A percentile compares a stretch with the other conserved stretches of the same genome.
phyloP scores from a whole-genome alignment of 345 rosid genomes.

The Arabis alpina region DNA sequence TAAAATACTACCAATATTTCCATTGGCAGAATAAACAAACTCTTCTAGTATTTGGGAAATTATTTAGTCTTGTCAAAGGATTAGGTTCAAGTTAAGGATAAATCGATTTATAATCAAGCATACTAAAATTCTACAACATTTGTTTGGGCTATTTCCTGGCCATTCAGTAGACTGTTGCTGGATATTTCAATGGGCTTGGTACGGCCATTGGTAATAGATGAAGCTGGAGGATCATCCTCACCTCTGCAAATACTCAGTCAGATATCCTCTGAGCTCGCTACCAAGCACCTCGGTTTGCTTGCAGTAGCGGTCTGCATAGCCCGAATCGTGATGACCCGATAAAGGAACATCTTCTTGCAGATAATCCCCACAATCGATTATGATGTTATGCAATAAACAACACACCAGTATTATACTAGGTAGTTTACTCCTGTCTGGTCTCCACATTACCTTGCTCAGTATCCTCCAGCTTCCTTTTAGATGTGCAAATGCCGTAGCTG shows the following conservation, averaged over 20 bases:
- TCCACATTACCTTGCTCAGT: conserved; percentile 94
- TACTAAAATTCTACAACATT: neutral
- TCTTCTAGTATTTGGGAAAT: neutral
- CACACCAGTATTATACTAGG: conserved; percentile 89
- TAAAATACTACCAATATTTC: neutral
- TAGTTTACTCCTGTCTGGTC: conserved; percentile 87
- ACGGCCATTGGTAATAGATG: neutral
- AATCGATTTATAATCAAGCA: too few relatives aligned
- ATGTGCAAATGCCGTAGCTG: conserved; percentile 72
- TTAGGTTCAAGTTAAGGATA: neutral
- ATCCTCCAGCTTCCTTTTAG: conserved; percentile 95
- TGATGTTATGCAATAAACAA: conserved; percentile 85
- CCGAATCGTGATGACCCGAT: conserved; percentile 70
- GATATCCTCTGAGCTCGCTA: conserved; percentile 53
- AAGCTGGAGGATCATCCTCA: too few relatives aligned
- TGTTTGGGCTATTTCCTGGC: neutral
- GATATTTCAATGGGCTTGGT: neutral
- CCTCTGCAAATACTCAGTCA: conserved; percentile 56
- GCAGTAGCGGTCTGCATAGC: conserved; percentile 66
- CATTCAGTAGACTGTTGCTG: neutral
- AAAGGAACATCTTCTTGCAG: conserved; percentile 71
- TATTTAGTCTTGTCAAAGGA: neutral
- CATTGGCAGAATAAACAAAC: neutral
- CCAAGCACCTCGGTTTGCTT: conserved; percentile 69
- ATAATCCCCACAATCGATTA: conserved; percentile 74